Percentiles rank a stretch among this genome's conserved stretches.
These are phyloP conservation scores for Smittium culicis DNA, from an alignment of 371 early-diverging fungal species.

Conservation along the genomic window DNA sequence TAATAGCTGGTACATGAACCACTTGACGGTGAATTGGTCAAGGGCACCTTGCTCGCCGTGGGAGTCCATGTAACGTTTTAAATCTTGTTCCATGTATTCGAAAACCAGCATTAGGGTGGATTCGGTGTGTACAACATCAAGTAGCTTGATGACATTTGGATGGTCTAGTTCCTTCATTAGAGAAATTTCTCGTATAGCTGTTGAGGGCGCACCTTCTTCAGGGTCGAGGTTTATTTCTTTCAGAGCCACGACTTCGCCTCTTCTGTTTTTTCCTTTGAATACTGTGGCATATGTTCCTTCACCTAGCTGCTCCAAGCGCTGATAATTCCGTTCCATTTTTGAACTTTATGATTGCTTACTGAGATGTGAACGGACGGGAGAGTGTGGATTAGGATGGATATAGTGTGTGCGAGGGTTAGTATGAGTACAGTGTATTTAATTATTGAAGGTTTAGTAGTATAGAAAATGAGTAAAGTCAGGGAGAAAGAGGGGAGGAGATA, in stretches of 20 bases:
- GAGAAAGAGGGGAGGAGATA: too few species aligned
- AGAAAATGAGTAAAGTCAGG: too few species aligned
- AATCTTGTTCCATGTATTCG: conserved; percentile 96
- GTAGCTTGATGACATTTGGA: conserved; percentile 75
- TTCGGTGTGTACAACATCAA: conserved; percentile 97
- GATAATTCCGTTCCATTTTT: conserved; percentile 32
- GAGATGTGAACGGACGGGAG: too few species aligned
- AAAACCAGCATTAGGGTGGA: conserved; percentile 95
- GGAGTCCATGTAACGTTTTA: conserved; percentile 89
- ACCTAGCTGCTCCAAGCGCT: conserved; percentile 82
- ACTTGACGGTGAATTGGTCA: conserved; percentile 61
- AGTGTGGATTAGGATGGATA: too few species aligned
- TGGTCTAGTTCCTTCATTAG: conserved; percentile 90
- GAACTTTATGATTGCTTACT: too few species aligned
- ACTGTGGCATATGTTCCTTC: conserved; percentile 99
- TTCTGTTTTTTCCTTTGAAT: conserved; percentile 87
- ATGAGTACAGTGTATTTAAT: too few species aligned
- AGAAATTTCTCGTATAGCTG: conserved; percentile 93
- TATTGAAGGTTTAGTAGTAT: too few species aligned
- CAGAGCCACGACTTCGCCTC: conserved; percentile 89
- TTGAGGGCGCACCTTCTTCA: conserved; percentile 91
- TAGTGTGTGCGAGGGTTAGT: too few species aligned
- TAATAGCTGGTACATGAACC: conserved; percentile 95
- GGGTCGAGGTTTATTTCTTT: conserved; percentile 90
- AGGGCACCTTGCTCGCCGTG: conserved; percentile 50